Conservation (phyloP, 176 grass and related monocot genomes). For the Eragrostis nindensis region DNA sequence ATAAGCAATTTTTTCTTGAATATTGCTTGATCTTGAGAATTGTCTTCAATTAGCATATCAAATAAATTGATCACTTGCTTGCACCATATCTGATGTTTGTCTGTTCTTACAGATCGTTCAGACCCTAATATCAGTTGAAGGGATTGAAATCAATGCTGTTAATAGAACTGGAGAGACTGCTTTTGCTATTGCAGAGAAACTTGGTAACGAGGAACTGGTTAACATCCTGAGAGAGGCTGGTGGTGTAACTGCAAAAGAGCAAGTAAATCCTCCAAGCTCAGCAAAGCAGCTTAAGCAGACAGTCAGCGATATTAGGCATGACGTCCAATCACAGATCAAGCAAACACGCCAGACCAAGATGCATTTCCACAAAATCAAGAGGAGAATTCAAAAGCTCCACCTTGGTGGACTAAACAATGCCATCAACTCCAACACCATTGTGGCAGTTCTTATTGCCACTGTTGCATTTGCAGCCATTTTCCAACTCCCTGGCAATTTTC, state of each 20-base stretch:
- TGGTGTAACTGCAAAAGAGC: slow-evolving; percentile 65
- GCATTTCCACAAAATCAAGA: slow-evolving; percentile 89
- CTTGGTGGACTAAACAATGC: slow-evolving; percentile 93
- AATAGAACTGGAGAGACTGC: slow-evolving; percentile 94
- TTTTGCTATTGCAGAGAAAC: slow-evolving; percentile 81
- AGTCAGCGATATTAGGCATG: slow-evolving; percentile 93
- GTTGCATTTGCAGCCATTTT: slow-evolving; percentile 97
- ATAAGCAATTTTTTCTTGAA: not conserved
- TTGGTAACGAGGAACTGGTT: slow-evolving; percentile 66
- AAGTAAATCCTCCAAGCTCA: slow-evolving; percentile 71
- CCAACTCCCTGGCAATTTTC: slow-evolving; percentile 78
- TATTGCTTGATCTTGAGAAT: not conserved
- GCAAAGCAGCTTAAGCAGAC: slow-evolving; percentile 96
- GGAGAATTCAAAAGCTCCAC: slow-evolving; percentile 81
- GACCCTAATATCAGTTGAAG: slow-evolving; percentile 67
- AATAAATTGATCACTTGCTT: slow-evolving; percentile 3
- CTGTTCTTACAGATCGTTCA: slow-evolving; percentile 67
- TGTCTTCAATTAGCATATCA: not conserved
- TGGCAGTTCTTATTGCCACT: slow-evolving; percentile 92
- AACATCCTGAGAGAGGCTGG: slow-evolving; percentile 65
- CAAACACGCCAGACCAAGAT: slow-evolving; percentile 90
- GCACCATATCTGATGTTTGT: slow-evolving; percentile 33
- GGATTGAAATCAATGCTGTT: slow-evolving; percentile 80
- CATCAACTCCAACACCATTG: slow-evolving; percentile 93
- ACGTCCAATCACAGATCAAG: slow-evolving; percentile 82